phyloP scores from a whole-genome alignment of 2,329 filamentous ascomycete genomes.

The Cadophora malorum region DNA sequence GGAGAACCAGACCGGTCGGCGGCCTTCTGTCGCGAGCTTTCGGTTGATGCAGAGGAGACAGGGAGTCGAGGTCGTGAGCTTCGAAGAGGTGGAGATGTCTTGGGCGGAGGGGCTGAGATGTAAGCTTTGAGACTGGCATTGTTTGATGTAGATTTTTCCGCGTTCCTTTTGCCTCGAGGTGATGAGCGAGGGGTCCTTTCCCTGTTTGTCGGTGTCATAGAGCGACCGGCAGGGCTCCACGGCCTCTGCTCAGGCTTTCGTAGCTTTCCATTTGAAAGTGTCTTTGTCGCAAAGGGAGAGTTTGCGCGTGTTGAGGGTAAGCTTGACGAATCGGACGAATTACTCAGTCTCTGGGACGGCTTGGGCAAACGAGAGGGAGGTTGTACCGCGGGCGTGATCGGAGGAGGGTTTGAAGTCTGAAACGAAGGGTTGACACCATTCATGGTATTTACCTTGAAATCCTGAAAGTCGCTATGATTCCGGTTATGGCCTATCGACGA shows the following conservation, averaged over 20 bases:
- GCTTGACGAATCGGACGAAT: constrained; percentile 55
- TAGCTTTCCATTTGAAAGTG: constrained; percentile 46
- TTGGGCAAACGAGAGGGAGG: constrained; percentile 40
- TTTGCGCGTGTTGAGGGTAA: constrained; percentile 61
- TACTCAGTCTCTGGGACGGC: constrained; percentile 43
- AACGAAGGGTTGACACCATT: constrained; percentile 38
- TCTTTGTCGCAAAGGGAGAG: constrained; percentile 58
- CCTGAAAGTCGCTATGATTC: constrained; percentile 66
- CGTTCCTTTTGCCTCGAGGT: constrained; percentile 37
- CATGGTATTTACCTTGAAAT: constrained; percentile 42
- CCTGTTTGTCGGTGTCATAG: constrained; percentile 49
- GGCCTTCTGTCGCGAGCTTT: constrained; percentile 70
- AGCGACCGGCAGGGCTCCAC: constrained; percentile 41
- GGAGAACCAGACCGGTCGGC: constrained; percentile 52
- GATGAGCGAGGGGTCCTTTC: constrained; percentile 51
- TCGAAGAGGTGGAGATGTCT: constrained; percentile 78
- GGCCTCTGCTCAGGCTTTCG: constrained; percentile 39
- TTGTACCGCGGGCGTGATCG: constrained; percentile 24
- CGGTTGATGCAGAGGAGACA: constrained; percentile 76
- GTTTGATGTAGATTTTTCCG: constrained; percentile 34
- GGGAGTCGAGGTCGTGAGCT: constrained; percentile 83
- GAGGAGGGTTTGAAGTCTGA: constrained; percentile 39
- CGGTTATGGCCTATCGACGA: constrained; percentile 54
- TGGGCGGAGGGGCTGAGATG: constrained; percentile 72
- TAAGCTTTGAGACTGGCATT: constrained; percentile 72